Base-by-base conservation (phyloP, 2,329 filamentous ascomycete genomes). In the Colletotrichum coccodes region DNA sequence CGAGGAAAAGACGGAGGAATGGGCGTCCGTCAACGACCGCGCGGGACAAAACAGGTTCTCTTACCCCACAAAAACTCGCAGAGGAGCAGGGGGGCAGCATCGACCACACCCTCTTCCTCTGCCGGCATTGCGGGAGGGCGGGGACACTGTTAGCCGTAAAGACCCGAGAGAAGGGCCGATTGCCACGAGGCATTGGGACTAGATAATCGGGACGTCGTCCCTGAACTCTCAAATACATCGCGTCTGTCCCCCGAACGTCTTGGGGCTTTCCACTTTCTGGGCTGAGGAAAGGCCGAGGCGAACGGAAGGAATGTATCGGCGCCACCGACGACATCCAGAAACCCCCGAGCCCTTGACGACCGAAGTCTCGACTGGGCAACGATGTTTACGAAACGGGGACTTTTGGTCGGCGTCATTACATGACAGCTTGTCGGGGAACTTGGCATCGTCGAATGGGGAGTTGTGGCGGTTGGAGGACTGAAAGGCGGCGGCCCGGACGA, bases 101-200 rank as follows among this genome's bases (percentile, higher is more conserved):
- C n/a, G 38, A 30, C 40, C 60, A 57, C 66, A 54, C 54, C 40
- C 46, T 42, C 54, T 23, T 30, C 21, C 47, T 66, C 61, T 69
- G 50, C 61, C 66, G 66, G 61, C 66, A 53, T 68, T 26, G 44
- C 47, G 56, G 62, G 38, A 60, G 32, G 44, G 40, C 42, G 50
- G 66, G 47, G 40, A 38, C 4, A 21, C 40, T 23, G 54, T 54
- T 44, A 56, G 54, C 66, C 66, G 61, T 69, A 46, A 69, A 69
- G 54, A 46, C 61, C 61, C 56, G 66, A 69, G 42, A 69, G 66
- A 69, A 69, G 66, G 66, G 54, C 66, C 66, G 66, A 69, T 66
- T 60, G 54, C 66, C 49, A 52, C 14, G 65, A 65, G 61, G 47
- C 8, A n/a, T 54, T 23, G 6, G 54, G 61, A 60, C 53, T 69